phyloP scores from a whole-genome alignment of 345 rosid genomes.

The Corchorus olitorius region DNA sequence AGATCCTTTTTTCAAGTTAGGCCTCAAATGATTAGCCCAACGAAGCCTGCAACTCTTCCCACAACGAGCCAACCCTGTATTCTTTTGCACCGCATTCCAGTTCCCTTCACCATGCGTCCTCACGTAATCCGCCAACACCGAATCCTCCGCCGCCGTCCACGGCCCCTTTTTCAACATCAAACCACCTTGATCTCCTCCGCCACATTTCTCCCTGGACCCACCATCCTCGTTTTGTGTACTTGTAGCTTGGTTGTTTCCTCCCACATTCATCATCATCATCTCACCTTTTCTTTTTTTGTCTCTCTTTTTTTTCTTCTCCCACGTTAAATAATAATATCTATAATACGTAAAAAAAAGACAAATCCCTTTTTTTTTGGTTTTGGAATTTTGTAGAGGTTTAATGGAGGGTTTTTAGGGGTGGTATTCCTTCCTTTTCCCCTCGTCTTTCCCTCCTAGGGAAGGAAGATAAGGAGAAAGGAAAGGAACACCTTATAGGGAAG shows the following conservation, averaged over 20 bases:
- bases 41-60: slow-evolving; percentile 66
- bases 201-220: slow-evolving; percentile 26
- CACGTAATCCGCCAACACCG: slow-evolving; percentile 50
- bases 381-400: background rate
- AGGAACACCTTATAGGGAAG: background rate
- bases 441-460: background rate
- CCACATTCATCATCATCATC: background rate
- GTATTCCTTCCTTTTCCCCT: background rate
- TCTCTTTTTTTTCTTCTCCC: background rate
- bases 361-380: background rate
- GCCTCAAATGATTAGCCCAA: slow-evolving; percentile 63
- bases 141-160: slow-evolving; percentile 62
- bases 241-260: background rate
- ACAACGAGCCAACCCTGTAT: slow-evolving; percentile 59
- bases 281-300: background rate
- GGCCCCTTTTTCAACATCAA: slow-evolving; percentile 51
- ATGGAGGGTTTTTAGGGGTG: background rate
- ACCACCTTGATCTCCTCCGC: slow-evolving; percentile 23
- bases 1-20: slow-evolving; percentile 54
- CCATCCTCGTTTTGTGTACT: slow-evolving; percentile 24
- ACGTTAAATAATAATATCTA: background rate
- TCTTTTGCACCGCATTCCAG: slow-evolving; percentile 64
- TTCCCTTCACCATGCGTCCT: slow-evolving; percentile 60
- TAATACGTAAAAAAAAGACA: background rate
- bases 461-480: slow-evolving; percentile 5